These are phyloP conservation scores for Gelatoporia subvermispora DNA, from an alignment of 768 basidiomycete genomes.

Conservation along the genomic window DNA sequence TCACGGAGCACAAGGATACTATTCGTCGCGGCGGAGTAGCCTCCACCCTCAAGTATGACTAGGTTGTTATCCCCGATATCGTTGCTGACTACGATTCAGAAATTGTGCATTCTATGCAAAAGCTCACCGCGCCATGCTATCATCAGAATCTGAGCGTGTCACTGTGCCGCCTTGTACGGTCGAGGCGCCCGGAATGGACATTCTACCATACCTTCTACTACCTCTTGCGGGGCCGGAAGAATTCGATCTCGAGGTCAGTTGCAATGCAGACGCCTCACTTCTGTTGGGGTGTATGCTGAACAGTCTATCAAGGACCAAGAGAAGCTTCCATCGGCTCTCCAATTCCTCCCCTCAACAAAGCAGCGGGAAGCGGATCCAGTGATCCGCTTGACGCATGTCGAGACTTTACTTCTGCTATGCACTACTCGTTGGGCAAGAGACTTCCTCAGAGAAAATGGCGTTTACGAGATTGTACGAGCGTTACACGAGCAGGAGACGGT, in stretches of 20 bases:
- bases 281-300: not conserved
- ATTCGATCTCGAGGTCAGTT: constrained; percentile 77
- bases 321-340: constrained; percentile 73
- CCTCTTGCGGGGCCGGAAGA: constrained; percentile 96
- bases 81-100: constrained; percentile 35
- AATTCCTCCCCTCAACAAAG: constrained; percentile 85
- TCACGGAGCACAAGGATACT: constrained; percentile 85
- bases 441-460: constrained; percentile 70
- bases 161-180: constrained; percentile 53
- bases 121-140: constrained; percentile 68
- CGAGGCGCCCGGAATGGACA: constrained; percentile 72
- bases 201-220: constrained; percentile 78
- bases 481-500: constrained; percentile 76
- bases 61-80: not conserved
- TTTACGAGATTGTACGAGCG: constrained; percentile 79
- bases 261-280: not conserved
- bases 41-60: constrained; percentile 74
- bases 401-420: constrained; percentile 83
- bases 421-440: constrained; percentile 89
- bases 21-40: constrained; percentile 87
- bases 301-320: constrained; percentile 68
- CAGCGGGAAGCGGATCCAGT: constrained; percentile 72
- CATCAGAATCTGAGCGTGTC: constrained; percentile 53
- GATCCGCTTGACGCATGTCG: constrained; percentile 80
- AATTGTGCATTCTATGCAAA: constrained; percentile 72